Evolutionary conservation across 257 asterid species (phyloP).

Genomic region (Petunia secreta): DNA sequence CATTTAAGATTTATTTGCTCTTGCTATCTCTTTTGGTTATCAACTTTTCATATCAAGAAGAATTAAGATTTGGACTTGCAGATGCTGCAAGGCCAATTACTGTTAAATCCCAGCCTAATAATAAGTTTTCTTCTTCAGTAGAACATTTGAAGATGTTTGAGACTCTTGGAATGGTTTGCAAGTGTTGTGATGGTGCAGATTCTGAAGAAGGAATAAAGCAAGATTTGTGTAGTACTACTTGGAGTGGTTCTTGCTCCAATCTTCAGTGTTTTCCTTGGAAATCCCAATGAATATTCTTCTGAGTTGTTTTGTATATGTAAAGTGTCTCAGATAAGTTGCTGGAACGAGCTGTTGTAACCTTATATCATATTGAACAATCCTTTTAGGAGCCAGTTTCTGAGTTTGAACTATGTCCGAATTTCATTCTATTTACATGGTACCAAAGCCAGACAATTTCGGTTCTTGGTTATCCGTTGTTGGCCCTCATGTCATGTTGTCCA

Average conservation of each 20-base stretch:
- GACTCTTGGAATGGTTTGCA: slow-evolving; percentile 48
- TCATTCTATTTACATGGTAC: no score
- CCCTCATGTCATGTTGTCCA: no score
- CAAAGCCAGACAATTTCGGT: no score
- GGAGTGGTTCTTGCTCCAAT: slow-evolving; percentile 46
- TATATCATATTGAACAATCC: no score
- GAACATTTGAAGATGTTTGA: slow-evolving; percentile 27
- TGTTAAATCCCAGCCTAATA: neutral
- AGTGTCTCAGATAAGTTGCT: no score
- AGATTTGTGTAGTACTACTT: slow-evolving; percentile 31
- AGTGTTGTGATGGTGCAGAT: slow-evolving; percentile 41
- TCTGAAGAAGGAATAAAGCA: neutral
- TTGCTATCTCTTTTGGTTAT: neutral
- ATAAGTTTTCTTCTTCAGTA: neutral
- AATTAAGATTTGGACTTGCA: slow-evolving; percentile 21
- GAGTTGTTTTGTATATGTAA: neutral
- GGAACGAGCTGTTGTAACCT: no score
- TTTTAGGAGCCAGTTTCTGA: no score
- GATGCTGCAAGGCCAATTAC: slow-evolving; percentile 15
- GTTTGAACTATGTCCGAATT: no score
- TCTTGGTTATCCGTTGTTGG: no score
- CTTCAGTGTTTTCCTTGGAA: slow-evolving; percentile 50
- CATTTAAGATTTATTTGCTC: neutral
- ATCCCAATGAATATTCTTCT: slow-evolving; percentile 1
- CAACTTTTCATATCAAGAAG: neutral